A percentile compares a stretch with the other conserved stretches of the same genome.
phyloP scores from a whole-genome alignment of 306 rosid genomes.

The Sicyos baderoa region DNA sequence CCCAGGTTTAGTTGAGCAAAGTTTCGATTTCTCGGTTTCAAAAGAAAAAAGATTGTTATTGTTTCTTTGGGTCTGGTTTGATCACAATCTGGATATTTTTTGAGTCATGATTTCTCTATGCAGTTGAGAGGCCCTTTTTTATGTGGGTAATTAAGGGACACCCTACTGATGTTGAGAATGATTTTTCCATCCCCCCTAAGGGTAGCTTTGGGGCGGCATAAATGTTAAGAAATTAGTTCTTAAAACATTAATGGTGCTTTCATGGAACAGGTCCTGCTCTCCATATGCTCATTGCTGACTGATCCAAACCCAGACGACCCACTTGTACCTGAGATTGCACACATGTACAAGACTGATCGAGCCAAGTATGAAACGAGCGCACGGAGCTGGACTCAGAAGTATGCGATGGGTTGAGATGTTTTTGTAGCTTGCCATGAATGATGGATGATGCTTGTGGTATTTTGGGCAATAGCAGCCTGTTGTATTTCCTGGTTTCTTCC shows the following conservation, averaged over 20 bases:
- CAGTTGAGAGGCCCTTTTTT: background rate
- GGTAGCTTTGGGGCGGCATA: background rate
- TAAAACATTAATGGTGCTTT: background rate
- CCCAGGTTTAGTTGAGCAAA: too few relatives aligned
- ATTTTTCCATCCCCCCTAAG: background rate
- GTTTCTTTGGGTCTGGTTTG: background rate
- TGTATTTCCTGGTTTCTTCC: background rate
- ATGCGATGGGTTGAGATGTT: constrained; percentile 53
- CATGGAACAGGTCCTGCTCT: constrained; percentile 50
- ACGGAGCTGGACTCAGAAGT: constrained; percentile 77
- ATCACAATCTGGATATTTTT: background rate
- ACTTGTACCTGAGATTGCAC: constrained; percentile 71
- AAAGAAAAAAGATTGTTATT: too few relatives aligned
- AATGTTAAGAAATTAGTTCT: background rate
- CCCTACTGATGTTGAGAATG: background rate
- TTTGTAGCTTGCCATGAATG: background rate
- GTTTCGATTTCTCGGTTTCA: too few relatives aligned
- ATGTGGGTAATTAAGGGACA: background rate
- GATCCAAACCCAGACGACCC: constrained; percentile 82
- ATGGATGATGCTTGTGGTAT: background rate
- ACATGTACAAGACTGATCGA: constrained; percentile 63
- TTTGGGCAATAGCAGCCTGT: background rate
- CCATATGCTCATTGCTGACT: constrained; percentile 69
- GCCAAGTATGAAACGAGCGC: constrained; percentile 65
- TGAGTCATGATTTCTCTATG: constrained; percentile 1